Evolutionary conservation across 805 yeast species (phyloP), one percentile per base, ranked within the genome.

Genomic region (Huiozyma sinensis): DNA sequence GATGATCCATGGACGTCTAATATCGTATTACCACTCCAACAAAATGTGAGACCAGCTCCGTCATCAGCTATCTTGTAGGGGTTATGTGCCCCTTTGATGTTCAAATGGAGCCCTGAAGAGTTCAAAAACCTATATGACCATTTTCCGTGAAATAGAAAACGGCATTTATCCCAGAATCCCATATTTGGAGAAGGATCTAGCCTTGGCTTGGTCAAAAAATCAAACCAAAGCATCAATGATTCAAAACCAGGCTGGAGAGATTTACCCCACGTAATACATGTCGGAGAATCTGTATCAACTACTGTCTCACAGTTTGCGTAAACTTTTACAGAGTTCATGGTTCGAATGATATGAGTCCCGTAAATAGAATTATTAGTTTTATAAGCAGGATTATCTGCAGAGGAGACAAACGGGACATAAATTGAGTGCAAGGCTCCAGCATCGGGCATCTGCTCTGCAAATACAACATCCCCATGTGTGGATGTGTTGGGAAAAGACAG

Each of bases 91-190:
- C 83, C 74, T 53, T 80, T 81, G 44, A 80, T 77, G 52, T 79
- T 80, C 29, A 81, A 64, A 50, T 77, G 72, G n/a, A 81, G 60
- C 41, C 79, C 81, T 48, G 68, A 69, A 2, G 53, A 46, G 41
- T 70, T 66, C 2, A 65, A 57, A 47, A 80, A 69, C 24, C 69
- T 58, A 50, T 78, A 75, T 3, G 54, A 62, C 50, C 76, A 64
- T 39, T 60, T 66, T 4, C 83, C 83, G 48, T 79, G 86, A 17
- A 74, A 53, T 6, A 74, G 53, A 24, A 76, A 64, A 2, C 83
- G 68, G 36, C 78, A 55, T 50, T 81, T 81, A 59, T 81, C 88
- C 88, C 88, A 81, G 51, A 80, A 77, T 5, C 88, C 88, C 6
- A 81, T 53, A 48, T 76, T 77, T 7, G 70, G 64, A 2, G 84